Evolutionary conservation across 441 rosid genomes (phyloP).

Genomic region (Manihot esculenta): DNA sequence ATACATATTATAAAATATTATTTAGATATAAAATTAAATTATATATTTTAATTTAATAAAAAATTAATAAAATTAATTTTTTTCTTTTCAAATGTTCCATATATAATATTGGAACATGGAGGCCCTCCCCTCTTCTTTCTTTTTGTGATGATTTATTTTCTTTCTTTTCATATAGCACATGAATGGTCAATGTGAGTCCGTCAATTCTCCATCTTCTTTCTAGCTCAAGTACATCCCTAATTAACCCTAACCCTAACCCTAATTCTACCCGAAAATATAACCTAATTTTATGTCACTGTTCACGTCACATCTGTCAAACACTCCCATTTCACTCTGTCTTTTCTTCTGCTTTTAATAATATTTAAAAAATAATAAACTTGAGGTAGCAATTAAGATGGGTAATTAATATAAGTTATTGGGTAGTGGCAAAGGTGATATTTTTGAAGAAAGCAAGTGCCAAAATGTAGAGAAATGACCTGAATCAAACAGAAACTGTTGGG

Average conservation of each 20-base stretch:
- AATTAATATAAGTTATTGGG: neutral
- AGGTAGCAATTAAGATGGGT: no score
- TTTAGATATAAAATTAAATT: no score
- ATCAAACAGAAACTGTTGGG: conserved; percentile 6
- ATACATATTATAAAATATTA: no score
- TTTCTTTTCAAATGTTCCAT: conserved; percentile 3
- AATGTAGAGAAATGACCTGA: conserved; percentile 16
- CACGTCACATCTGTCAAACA: neutral
- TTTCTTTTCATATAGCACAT: conserved; percentile 20
- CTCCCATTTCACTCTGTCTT: neutral
- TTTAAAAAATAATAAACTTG: no score
- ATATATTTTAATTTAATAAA: no score
- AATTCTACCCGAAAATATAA: no score
- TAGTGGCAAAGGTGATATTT: conserved; percentile 9
- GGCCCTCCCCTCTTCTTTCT: neutral
- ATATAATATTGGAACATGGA: neutral
- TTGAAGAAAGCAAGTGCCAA: neutral
- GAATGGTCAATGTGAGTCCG: conserved; percentile 24
- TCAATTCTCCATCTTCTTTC: conserved; percentile 8
- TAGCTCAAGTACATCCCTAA: neutral
- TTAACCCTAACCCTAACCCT: conserved; percentile 18
- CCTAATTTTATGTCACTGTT: neutral
- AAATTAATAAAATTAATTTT: no score
- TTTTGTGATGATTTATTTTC: neutral
- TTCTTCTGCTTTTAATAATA: no score